phyloP scores from a whole-genome alignment of 2,329 filamentous ascomycete species.

The Ophiostoma ulmi region DNA sequence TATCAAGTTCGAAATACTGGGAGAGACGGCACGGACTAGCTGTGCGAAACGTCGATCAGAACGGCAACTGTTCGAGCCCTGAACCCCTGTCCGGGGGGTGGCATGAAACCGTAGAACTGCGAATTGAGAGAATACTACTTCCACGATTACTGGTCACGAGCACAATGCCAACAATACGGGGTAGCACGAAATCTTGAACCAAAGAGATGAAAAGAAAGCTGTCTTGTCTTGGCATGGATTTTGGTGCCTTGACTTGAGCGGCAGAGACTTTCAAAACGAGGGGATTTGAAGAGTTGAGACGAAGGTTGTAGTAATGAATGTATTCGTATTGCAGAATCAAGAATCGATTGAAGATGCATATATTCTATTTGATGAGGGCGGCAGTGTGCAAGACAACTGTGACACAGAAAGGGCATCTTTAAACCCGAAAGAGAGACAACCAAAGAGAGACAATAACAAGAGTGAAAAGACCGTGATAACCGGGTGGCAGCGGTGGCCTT shows the following conservation, averaged over 20 bases:
- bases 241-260: not conserved
- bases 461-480: not conserved
- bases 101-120: not conserved
- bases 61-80: slow-evolving; percentile 23
- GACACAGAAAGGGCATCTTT: not conserved
- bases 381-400: not conserved
- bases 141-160: not conserved
- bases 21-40: not conserved
- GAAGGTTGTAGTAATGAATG: not conserved
- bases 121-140: not conserved
- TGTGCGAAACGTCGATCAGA: slow-evolving; percentile 29
- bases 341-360: not conserved
- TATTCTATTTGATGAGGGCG: not conserved
- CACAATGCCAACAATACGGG: not conserved
- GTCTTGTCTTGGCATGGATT: not conserved
- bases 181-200: not conserved
- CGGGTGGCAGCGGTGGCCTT: not conserved
- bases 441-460: not conserved
- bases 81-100: slow-evolving; percentile 14
- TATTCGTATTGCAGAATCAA: not conserved
- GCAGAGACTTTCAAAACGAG: not conserved
- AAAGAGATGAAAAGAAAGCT: not conserved
- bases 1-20: not conserved
- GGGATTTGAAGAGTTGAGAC: not conserved
- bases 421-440: too few relatives aligned